A percentile compares a stretch with the other conserved stretches of the same genome.
Conservation (phyloP, 140 eudicot species). For the Ambrosia hybrid region DNA sequence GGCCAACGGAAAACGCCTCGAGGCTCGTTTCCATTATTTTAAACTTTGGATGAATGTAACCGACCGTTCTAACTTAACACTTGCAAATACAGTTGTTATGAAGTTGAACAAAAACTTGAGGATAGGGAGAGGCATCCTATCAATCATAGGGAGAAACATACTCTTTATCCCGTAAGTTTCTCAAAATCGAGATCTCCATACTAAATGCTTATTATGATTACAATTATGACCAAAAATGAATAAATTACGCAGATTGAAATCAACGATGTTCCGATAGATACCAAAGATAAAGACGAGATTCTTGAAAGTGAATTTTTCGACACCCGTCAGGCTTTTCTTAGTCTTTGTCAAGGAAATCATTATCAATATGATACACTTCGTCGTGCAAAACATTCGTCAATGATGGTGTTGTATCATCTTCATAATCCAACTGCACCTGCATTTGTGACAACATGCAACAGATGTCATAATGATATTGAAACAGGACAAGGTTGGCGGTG, state of each 20-base stretch:
- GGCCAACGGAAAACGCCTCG: too few species aligned
- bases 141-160: constrained; percentile 65
- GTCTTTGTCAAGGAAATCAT: constrained; percentile 94
- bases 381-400: constrained; percentile 95
- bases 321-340: constrained; percentile 85
- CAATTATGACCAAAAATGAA: constrained; percentile 18
- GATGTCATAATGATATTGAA: constrained; percentile 80
- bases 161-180: constrained; percentile 48
- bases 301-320: constrained; percentile 91
- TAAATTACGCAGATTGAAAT: constrained; percentile 58
- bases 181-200: not conserved
- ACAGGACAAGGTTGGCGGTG: constrained; percentile 99
- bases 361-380: constrained; percentile 93
- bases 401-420: constrained; percentile 96
- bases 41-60: too few species aligned
- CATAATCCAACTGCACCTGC: constrained; percentile 99
- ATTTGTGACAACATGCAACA: constrained; percentile 70
- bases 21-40: too few species aligned
- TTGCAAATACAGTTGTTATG: constrained; percentile 62
- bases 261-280: constrained; percentile 57
- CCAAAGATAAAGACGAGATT: constrained; percentile 83
- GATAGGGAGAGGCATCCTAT: constrained; percentile 81
- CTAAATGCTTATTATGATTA: not conserved
- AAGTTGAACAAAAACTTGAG: constrained; percentile 63
- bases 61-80: not conserved